phyloP scores from a whole-genome alignment of 495 filamentous ascomycete genomes.

The Sordaria brevicollis region DNA sequence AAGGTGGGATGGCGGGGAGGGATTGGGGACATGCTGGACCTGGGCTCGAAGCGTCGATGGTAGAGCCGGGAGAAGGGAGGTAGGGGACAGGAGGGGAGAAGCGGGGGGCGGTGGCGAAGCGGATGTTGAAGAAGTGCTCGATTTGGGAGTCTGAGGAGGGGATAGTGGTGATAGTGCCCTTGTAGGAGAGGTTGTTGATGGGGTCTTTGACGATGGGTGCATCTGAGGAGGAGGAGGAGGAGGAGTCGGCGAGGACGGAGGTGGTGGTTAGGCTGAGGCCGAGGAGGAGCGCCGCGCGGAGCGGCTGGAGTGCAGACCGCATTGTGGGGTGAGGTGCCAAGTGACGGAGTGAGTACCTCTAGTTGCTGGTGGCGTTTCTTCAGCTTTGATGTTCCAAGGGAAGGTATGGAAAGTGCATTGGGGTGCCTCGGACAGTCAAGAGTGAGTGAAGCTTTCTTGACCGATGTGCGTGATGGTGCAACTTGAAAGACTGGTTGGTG shows the following conservation, averaged over 20 bases:
- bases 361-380: neutral
- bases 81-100: slow-evolving; percentile 28
- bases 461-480: neutral
- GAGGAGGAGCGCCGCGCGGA: neutral
- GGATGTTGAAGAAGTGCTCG: slow-evolving; percentile 34
- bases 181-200: neutral
- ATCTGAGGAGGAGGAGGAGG: no score
- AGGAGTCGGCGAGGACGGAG: neutral
- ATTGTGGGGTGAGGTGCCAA: neutral
- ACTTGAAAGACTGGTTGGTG: neutral
- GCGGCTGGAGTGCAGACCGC: neutral
- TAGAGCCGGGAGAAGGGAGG: slow-evolving; percentile 11
- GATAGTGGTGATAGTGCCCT: neutral
- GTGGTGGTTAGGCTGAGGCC: neutral
- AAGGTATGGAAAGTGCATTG: neutral
- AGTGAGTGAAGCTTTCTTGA: no score
- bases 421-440: neutral
- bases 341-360: no score
- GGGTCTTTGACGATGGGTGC: neutral
- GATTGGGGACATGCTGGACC: slow-evolving; percentile 32
- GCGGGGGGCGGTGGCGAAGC: slow-evolving; percentile 30
- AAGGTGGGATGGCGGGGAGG: slow-evolving; percentile 23
- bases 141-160: slow-evolving; percentile 1
- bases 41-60: slow-evolving; percentile 23
- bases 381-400: neutral